phyloP scores from a whole-genome alignment of 1,284 basidiomycete species.

The Lentinus polychrous region DNA sequence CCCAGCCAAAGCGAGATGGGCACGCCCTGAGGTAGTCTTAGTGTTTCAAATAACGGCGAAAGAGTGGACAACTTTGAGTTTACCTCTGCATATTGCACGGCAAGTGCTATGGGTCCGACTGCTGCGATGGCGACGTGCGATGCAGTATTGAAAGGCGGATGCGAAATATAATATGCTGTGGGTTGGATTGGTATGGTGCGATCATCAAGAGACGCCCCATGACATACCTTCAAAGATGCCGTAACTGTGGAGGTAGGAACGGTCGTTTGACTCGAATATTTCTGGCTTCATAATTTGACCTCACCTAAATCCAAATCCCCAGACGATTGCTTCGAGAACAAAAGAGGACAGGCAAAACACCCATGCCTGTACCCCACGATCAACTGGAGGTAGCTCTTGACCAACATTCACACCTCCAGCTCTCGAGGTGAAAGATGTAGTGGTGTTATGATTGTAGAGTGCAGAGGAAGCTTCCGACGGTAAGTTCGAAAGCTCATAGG shows the following conservation, averaged over 20 bases:
- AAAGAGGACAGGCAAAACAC: neutral
- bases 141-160: slow-evolving; percentile 2
- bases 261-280: neutral
- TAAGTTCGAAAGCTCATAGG: too few relatives aligned
- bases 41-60: neutral
- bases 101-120: slow-evolving; percentile 2
- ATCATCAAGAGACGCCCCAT: neutral
- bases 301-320: slow-evolving; percentile 2
- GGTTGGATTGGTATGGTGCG: neutral
- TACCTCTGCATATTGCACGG: slow-evolving; percentile 4
- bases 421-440: too few relatives aligned
- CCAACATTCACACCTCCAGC: neutral
- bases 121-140: slow-evolving; percentile 3
- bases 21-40: slow-evolving; percentile 11
- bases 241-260: neutral
- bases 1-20: slow-evolving; percentile 18
- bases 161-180: slow-evolving; percentile 4
- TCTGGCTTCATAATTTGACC: neutral
- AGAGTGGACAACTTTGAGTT: neutral
- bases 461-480: too few relatives aligned
- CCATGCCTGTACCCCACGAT: slow-evolving; percentile 2
- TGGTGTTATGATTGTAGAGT: too few relatives aligned
- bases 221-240: slow-evolving; percentile 6
- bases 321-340: slow-evolving; percentile 1
- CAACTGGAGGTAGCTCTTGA: slow-evolving; percentile 6